Percentiles rank a stretch among this genome's conserved stretches.
Evolutionary conservation across 352 stramenopile genomes (phyloP).

Genomic region (Phytophthora meadii): DNA sequence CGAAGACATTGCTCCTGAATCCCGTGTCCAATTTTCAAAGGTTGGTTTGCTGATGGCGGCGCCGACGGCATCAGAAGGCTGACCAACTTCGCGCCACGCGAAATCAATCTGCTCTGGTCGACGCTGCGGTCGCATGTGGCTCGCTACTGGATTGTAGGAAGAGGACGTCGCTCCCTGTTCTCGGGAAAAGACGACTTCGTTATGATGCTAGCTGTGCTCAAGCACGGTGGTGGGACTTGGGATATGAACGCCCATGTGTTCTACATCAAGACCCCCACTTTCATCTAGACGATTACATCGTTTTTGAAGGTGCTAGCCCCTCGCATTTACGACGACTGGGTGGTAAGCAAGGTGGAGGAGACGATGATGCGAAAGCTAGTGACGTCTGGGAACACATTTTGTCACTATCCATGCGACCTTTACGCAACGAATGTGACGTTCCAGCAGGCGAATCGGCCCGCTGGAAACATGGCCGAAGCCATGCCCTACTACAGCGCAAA

Average conservation of each 20-base stretch:
- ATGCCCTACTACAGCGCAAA: no score
- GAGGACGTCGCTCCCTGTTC: background rate
- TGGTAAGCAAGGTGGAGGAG: background rate
- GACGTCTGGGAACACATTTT: background rate
- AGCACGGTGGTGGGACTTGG: slow-evolving; percentile 2
- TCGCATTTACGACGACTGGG: background rate
- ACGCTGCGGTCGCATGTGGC: background rate
- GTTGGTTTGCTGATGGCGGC: no score
- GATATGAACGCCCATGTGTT: slow-evolving; percentile 6
- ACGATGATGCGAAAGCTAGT: background rate
- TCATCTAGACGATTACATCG: background rate
- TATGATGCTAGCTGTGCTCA: slow-evolving; percentile 4
- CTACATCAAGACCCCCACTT: slow-evolving; percentile 2
- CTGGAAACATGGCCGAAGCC: no score
- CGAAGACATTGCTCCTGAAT: no score
- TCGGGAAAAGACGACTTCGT: slow-evolving; percentile 8
- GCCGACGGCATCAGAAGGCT: no score
- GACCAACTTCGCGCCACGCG: no score
- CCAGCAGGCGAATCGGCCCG: no score
- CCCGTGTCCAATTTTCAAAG: no score
- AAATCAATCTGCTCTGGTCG: no score
- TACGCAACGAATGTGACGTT: no score
- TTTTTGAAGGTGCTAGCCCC: background rate
- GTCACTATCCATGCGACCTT: background rate
- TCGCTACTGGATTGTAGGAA: slow-evolving; percentile 14